Percentiles rank a stretch among this genome's conserved stretches.
Conservation (phyloP, 2,329 filamentous ascomycete genomes). For the Hypoxylon sp. region DNA sequence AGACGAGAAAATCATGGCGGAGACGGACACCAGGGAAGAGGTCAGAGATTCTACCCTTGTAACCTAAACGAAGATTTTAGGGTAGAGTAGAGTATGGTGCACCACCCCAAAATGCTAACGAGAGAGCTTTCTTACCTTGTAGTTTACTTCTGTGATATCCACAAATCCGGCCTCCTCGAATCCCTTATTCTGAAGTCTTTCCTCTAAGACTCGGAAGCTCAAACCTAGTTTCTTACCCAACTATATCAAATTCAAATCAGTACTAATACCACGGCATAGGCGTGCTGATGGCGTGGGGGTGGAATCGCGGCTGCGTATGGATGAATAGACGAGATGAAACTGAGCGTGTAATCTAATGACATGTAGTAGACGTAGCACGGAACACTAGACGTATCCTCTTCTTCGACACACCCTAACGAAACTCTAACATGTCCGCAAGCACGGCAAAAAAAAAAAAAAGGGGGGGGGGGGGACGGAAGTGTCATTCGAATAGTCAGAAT, state of each 20-base stretch:
- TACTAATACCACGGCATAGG: neutral
- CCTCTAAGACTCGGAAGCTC: slow-evolving; percentile 67
- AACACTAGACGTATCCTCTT: too few relatives aligned
- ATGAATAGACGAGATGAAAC: neutral
- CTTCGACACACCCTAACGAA: too few relatives aligned
- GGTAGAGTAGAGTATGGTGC: neutral
- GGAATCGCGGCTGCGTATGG: neutral
- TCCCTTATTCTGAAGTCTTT: slow-evolving; percentile 65
- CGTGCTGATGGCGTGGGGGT: neutral
- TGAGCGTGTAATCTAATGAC: too few relatives aligned
- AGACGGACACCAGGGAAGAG: neutral
- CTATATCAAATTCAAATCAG: slow-evolving; percentile 12
- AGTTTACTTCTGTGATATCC: slow-evolving; percentile 66
- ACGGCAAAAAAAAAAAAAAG: too few relatives aligned
- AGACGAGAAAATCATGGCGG: neutral
- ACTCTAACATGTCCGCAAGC: too few relatives aligned
- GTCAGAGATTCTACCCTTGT: too few relatives aligned
- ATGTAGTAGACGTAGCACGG: too few relatives aligned
- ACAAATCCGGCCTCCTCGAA: slow-evolving; percentile 71
- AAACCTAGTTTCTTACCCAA: slow-evolving; percentile 55
- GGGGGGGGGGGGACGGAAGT: neutral
- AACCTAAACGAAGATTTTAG: neutral
- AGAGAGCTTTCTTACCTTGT: slow-evolving; percentile 59
- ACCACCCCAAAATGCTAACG: neutral
- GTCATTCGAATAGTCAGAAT: neutral